phyloP scores from a whole-genome alignment of 805 yeast species.

The Yarrowia hollandica region DNA sequence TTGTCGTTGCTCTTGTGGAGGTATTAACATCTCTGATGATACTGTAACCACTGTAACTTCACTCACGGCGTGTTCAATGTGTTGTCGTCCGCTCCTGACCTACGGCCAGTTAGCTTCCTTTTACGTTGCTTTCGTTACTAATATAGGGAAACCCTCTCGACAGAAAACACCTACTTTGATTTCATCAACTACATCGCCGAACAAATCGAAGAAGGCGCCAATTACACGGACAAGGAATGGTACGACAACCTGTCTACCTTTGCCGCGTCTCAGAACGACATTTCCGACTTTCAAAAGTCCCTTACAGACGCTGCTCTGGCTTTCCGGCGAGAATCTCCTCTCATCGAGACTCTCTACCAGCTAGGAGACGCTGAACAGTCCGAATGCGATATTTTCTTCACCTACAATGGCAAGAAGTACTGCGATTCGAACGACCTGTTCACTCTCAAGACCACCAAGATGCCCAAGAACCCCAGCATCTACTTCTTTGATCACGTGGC shows the following conservation, averaged over 20 bases:
- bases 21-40: no score
- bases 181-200: slow-evolving; percentile 14
- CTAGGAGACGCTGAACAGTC: slow-evolving; percentile 44
- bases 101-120: no score
- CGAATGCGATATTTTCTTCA: slow-evolving; percentile 50
- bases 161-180: background rate
- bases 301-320: slow-evolving; percentile 49
- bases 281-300: slow-evolving; percentile 29
- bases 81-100: no score
- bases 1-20: no score
- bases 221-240: slow-evolving; percentile 31
- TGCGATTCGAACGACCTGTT: slow-evolving; percentile 73
- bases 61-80: no score
- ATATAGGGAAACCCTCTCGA: slow-evolving; percentile 2
- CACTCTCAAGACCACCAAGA: slow-evolving; percentile 66
- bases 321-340: slow-evolving; percentile 56
- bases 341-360: slow-evolving; percentile 63
- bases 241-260: slow-evolving; percentile 33
- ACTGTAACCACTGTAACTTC: no score
- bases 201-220: slow-evolving; percentile 29
- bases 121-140: no score
- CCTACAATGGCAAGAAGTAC: slow-evolving; percentile 54
- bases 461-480: slow-evolving; percentile 36
- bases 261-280: slow-evolving; percentile 33
- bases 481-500: slow-evolving; percentile 59